phyloP scores from a whole-genome alignment of 2,329 filamentous ascomycete species.

The Diaporthe citrichinensis region DNA sequence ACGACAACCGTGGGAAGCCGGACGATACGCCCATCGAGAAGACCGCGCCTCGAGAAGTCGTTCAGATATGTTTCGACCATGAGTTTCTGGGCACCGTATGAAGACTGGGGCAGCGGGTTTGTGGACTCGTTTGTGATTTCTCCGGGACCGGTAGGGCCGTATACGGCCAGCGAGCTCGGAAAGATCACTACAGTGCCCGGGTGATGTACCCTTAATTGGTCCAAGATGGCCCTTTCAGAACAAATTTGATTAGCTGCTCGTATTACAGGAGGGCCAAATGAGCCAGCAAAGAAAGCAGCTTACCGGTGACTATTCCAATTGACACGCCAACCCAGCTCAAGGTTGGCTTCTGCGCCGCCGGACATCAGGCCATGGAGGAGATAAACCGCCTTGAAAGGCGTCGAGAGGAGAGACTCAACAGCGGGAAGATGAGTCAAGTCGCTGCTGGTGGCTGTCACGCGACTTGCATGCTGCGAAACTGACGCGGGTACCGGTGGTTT shows the following conservation, averaged over 20 bases:
- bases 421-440: neutral
- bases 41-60: constrained; percentile 63
- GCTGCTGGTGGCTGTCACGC: neutral
- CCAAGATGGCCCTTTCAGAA: constrained; percentile 57
- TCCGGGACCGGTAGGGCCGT: constrained; percentile 56
- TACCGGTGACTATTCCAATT: constrained; percentile 23
- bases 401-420: neutral
- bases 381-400: constrained; percentile 54
- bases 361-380: constrained; percentile 77
- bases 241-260: neutral
- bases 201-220: constrained; percentile 59
- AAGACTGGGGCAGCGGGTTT: constrained; percentile 67
- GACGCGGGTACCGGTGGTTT: neutral
- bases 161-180: constrained; percentile 71
- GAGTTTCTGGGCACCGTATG: constrained; percentile 73
- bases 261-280: too few relatives aligned
- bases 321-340: constrained; percentile 53
- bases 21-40: constrained; percentile 65
- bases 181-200: constrained; percentile 70
- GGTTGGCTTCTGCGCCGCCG: constrained; percentile 70
- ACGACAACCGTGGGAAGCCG: constrained; percentile 65
- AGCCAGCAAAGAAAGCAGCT: neutral
- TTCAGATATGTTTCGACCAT: constrained; percentile 72
- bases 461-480: neutral
- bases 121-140: constrained; percentile 59